phyloP scores from a whole-genome alignment of 345 rosid species.

The Eucalyptus marginata region DNA sequence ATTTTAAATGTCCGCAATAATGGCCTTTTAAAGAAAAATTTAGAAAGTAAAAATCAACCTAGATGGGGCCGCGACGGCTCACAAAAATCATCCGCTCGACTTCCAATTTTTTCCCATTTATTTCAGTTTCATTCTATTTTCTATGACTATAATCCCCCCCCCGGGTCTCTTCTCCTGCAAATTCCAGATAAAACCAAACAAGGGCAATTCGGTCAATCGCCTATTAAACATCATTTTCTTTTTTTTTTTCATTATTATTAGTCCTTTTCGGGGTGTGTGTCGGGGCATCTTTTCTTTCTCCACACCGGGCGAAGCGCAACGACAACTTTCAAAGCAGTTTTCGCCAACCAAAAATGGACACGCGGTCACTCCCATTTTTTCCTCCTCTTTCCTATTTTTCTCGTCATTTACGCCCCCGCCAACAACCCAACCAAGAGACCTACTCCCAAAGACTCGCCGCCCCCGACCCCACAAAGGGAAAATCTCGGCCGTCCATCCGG shows the following conservation, averaged over 20 bases:
- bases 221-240: neutral
- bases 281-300: neutral
- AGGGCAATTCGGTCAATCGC: neutral
- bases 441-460: neutral
- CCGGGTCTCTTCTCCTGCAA: neutral
- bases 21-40: neutral
- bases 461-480: neutral
- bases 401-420: neutral
- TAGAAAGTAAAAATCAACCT: neutral
- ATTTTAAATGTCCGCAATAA: neutral
- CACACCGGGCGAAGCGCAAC: neutral
- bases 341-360: neutral
- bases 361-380: neutral
- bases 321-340: neutral
- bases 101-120: neutral
- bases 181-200: neutral
- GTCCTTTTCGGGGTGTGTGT: neutral
- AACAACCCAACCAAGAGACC: neutral
- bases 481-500: neutral
- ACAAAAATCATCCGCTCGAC: neutral
- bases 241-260: too few species aligned
- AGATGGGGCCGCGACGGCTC: neutral
- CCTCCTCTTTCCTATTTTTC: neutral
- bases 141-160: neutral
- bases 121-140: neutral